Percentiles rank a stretch among this genome's conserved stretches.
These are phyloP conservation scores for Thermothielavioides terrestris DNA, from an alignment of 495 filamentous ascomycete species.

Conservation along the genomic window DNA sequence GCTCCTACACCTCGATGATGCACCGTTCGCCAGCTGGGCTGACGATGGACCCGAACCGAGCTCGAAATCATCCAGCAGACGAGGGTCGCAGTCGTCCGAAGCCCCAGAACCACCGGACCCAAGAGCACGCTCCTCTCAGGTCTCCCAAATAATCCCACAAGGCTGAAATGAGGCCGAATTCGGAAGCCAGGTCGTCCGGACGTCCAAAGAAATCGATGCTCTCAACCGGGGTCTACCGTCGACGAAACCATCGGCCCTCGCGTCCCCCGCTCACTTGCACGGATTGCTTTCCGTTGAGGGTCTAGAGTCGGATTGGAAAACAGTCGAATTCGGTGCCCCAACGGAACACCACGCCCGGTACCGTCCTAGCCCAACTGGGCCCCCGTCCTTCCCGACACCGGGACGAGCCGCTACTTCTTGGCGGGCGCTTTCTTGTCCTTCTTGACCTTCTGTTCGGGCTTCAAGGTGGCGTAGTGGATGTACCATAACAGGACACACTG, in stretches of 20 bases:
- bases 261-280: too few relatives aligned
- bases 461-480: conserved; percentile 44
- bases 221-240: too few relatives aligned
- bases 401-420: conserved; percentile 4
- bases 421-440: conserved; percentile 33
- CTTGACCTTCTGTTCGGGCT: conserved; percentile 43
- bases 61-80: neutral
- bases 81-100: neutral
- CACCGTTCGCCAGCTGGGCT: neutral
- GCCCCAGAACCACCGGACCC: too few relatives aligned
- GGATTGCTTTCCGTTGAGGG: too few relatives aligned
- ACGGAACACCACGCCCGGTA: too few relatives aligned
- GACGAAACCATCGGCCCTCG: too few relatives aligned
- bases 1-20: neutral
- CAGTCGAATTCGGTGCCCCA: too few relatives aligned
- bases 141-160: neutral
- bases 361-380: too few relatives aligned
- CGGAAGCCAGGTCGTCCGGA: too few relatives aligned
- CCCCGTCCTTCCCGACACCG: neutral
- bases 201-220: too few relatives aligned
- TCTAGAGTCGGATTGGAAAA: too few relatives aligned
- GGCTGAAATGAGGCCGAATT: too few relatives aligned
- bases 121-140: neutral
- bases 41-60: neutral
- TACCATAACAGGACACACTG: conserved; percentile 38